Evolutionary conservation across 768 basidiomycete species (phyloP).

Genomic region (Psilocybe sp.): DNA sequence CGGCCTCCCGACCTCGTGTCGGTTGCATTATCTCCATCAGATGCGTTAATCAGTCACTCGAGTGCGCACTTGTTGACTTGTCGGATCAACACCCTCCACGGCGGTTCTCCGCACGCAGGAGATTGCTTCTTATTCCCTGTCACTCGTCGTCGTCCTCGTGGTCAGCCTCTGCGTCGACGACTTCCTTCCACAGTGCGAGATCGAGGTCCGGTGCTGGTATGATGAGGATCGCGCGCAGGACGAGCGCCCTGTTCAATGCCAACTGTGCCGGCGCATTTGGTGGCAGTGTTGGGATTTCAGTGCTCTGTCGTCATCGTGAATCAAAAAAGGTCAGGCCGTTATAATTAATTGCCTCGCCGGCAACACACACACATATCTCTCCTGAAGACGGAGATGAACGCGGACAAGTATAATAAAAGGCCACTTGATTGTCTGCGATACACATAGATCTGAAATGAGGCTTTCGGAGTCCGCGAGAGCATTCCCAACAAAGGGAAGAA

Average conservation of each 20-base stretch:
- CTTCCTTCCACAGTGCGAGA: constrained; percentile 39
- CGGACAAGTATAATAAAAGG: too few relatives aligned
- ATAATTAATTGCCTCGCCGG: neutral
- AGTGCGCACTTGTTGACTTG: neutral
- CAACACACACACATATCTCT: neutral
- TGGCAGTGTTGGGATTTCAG: constrained; percentile 42
- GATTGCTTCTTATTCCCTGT: neutral
- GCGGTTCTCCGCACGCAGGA: constrained; percentile 3
- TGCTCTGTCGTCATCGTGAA: constrained; percentile 26
- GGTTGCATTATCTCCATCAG: too few relatives aligned
- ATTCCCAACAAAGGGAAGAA: too few relatives aligned
- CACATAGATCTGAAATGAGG: too few relatives aligned
- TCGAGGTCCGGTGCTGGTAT: constrained; percentile 46
- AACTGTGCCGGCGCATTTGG: constrained; percentile 33
- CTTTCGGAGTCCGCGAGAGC: too few relatives aligned
- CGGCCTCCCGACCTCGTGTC: too few relatives aligned
- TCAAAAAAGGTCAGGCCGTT: neutral
- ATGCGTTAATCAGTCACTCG: too few relatives aligned
- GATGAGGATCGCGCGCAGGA: constrained; percentile 54
- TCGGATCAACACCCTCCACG: constrained; percentile 2
- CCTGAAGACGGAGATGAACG: too few relatives aligned
- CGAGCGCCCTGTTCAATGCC: constrained; percentile 39
- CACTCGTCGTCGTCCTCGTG: constrained; percentile 4
- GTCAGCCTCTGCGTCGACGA: constrained; percentile 19
- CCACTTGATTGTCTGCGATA: too few relatives aligned